Conservation (phyloP, 148 eudicot genomes). For the Tetragonia tetragonoides region DNA sequence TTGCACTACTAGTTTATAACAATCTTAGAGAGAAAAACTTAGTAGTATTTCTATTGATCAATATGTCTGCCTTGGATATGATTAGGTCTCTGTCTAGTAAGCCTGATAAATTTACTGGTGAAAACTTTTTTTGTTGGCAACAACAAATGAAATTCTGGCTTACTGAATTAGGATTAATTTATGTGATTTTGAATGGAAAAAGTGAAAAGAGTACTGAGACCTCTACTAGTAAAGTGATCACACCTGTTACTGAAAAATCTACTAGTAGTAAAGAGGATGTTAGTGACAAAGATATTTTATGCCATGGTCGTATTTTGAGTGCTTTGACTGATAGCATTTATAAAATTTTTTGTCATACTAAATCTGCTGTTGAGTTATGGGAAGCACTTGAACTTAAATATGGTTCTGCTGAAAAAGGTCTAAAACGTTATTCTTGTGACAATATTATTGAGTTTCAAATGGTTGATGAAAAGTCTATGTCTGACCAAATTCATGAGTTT, state of each 20-base stretch:
- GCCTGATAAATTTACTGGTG: background rate
- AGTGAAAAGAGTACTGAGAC: background rate
- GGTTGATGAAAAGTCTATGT: background rate
- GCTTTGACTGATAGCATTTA: constrained; percentile 8
- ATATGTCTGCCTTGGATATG: background rate
- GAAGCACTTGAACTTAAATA: background rate
- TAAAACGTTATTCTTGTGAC: too few species aligned
- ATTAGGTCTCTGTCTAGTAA: background rate
- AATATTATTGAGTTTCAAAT: background rate
- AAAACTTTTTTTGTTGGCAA: constrained; percentile 4
- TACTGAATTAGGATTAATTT: background rate
- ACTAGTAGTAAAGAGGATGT: background rate
- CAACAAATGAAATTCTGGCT: constrained; percentile 18
- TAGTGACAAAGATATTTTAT: background rate
- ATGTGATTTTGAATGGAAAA: background rate
- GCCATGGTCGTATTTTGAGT: constrained; percentile 11
- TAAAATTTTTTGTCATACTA: constrained; percentile 3
- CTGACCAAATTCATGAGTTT: constrained; percentile 1
- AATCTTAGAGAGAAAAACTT: background rate
- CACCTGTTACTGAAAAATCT: background rate
- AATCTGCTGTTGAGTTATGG: constrained; percentile 2
- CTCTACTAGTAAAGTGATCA: background rate
- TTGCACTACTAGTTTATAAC: background rate
- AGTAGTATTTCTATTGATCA: background rate
- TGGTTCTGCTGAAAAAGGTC: background rate